phyloP scores from a whole-genome alignment of 495 filamentous ascomycete genomes.

The Haplographium delicatum region DNA sequence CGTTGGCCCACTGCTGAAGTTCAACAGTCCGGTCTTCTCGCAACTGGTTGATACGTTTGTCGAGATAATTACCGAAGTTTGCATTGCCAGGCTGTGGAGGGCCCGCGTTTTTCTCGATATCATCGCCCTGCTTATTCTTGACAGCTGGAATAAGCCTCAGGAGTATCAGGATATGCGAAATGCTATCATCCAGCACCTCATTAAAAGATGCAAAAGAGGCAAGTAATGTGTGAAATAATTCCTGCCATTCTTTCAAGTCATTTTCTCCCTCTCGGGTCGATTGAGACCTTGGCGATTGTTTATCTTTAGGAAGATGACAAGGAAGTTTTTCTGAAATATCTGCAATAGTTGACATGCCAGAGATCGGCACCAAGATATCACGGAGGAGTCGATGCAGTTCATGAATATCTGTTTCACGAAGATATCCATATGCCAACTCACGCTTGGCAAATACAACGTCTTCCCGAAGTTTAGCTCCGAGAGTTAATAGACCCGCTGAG shows the following conservation, averaged over 20 bases:
- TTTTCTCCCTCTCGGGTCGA: background rate
- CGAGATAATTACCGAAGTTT: constrained; percentile 52
- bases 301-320: background rate
- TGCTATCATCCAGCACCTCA: constrained; percentile 57
- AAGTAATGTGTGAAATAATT: constrained; percentile 1
- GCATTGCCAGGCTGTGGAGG: constrained; percentile 52
- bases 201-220: constrained; percentile 2
- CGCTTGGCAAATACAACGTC: constrained; percentile 78
- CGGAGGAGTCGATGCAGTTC: constrained; percentile 6
- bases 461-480: constrained; percentile 61
- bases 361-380: constrained; percentile 13
- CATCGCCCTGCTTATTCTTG: constrained; percentile 33
- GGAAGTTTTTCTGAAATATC: constrained; percentile 13
- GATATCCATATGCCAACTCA: constrained; percentile 64
- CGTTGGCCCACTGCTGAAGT: constrained; percentile 31
- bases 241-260: constrained; percentile 8
- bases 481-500: constrained; percentile 48
- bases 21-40: constrained; percentile 35
- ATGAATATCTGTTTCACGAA: constrained; percentile 55
- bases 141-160: constrained; percentile 53
- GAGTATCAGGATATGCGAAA: constrained; percentile 57
- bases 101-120: constrained; percentile 53
- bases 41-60: constrained; percentile 51
- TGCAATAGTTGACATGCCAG: constrained; percentile 14
- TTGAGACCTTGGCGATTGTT: background rate